Conservation (phyloP, 257 asterid species). For the Forsythia suspensa region DNA sequence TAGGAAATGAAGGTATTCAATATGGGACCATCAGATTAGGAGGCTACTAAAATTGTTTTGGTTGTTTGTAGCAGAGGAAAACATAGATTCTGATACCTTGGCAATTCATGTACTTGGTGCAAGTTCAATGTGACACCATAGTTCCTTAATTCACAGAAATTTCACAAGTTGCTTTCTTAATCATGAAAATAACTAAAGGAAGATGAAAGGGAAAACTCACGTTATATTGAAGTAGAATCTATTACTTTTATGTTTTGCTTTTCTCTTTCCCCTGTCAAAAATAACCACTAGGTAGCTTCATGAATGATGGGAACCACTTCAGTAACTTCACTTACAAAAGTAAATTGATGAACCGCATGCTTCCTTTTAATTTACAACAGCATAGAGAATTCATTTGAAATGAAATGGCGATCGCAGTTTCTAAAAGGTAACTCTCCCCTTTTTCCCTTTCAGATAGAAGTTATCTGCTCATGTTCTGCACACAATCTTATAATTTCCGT, state of each 20-base stretch:
- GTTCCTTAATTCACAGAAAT: not conserved
- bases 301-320: not conserved
- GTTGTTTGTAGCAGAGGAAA: not conserved
- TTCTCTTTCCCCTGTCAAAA: not conserved
- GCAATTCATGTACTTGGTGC: not conserved
- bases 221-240: not conserved
- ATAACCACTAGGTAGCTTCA: not conserved
- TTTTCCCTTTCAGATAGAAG: not conserved
- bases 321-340: not conserved
- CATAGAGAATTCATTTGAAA: not conserved
- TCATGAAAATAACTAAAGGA: not conserved
- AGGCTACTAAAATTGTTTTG: conserved; percentile 5
- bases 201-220: conserved; percentile 2
- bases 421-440: not conserved
- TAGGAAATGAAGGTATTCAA: conserved; percentile 4
- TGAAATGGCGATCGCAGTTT: not conserved
- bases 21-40: not conserved
- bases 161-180: not conserved
- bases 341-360: not conserved
- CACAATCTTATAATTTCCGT: not conserved
- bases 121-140: conserved; percentile 2
- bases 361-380: not conserved
- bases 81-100: not conserved
- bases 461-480: not conserved
- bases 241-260: not conserved